Conservation (phyloP, 805 yeast genomes). For the Wickerhamomyces pijperi region DNA sequence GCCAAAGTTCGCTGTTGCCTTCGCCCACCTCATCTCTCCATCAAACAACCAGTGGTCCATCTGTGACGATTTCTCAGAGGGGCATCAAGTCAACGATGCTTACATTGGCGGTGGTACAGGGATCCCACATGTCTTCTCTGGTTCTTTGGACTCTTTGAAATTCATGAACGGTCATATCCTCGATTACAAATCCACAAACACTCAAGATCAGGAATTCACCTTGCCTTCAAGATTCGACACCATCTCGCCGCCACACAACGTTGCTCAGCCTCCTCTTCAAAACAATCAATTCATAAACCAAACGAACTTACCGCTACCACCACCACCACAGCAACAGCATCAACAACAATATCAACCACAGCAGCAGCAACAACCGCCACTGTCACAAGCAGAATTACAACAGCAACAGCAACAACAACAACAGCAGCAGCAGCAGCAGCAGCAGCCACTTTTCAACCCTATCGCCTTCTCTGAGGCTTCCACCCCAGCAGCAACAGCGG, state of each 20-base stretch:
- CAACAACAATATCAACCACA: too few species aligned
- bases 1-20: constrained; percentile 73
- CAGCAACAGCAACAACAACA: too few species aligned
- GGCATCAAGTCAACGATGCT: constrained; percentile 68
- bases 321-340: too few species aligned
- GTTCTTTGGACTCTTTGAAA: constrained; percentile 37
- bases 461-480: too few species aligned
- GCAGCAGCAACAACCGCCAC: too few species aligned
- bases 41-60: constrained; percentile 63
- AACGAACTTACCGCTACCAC: too few species aligned
- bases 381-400: too few species aligned
- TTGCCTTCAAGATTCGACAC: constrained; percentile 13
- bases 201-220: constrained; percentile 11
- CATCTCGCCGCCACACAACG: constrained; percentile 8
- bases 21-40: constrained; percentile 39
- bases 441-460: too few species aligned
- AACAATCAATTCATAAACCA: too few species aligned
- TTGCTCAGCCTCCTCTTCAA: too few species aligned
- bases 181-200: constrained; percentile 29
- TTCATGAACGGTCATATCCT: constrained; percentile 43
- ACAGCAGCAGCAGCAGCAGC: too few species aligned
- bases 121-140: constrained; percentile 61
- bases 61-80: constrained; percentile 78
- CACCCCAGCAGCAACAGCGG: too few species aligned
- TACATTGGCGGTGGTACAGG: constrained; percentile 52